phyloP scores from a whole-genome alignment of 78 protist genomes.

The Dictyostelium firmibasis region DNA sequence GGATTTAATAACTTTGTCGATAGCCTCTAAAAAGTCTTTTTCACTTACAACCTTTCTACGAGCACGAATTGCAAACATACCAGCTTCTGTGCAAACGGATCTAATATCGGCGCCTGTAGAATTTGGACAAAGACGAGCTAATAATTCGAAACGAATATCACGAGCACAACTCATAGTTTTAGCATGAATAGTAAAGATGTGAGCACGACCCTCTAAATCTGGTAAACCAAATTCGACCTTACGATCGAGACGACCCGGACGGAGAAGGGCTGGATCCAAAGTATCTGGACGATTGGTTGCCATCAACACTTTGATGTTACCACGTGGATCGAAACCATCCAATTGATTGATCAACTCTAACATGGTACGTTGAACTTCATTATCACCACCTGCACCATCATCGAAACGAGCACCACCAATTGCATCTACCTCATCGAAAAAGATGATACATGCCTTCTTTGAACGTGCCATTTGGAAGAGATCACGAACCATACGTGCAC shows the following conservation, averaged over 20 bases:
- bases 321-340: constrained; percentile 99
- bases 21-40: constrained; percentile 98
- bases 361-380: constrained; percentile 99
- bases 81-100: constrained; percentile 93
- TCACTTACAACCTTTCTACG: constrained; percentile 95
- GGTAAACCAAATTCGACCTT: constrained; percentile 98
- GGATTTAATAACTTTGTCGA: constrained; percentile 99
- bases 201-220: constrained; percentile 96
- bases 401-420: constrained; percentile 98
- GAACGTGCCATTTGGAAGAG: constrained; percentile 98
- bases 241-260: constrained; percentile 99
- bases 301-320: constrained; percentile 99
- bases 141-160: constrained; percentile 98
- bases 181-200: constrained; percentile 96
- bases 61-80: constrained; percentile 94
- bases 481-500: constrained; percentile 99
- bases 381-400: constrained; percentile 98
- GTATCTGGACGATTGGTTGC: constrained; percentile 99
- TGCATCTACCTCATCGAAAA: constrained; percentile 99
- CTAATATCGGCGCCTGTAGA: constrained; percentile 94
- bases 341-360: constrained; percentile 99
- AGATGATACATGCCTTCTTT: constrained; percentile 98
- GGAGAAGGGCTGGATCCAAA: constrained; percentile 99
- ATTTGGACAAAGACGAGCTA: constrained; percentile 99
- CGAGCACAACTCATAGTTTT: constrained; percentile 91